Base-by-base conservation (phyloP, 2,329 filamentous ascomycete species). In the Stachybotrys elegans region DNA sequence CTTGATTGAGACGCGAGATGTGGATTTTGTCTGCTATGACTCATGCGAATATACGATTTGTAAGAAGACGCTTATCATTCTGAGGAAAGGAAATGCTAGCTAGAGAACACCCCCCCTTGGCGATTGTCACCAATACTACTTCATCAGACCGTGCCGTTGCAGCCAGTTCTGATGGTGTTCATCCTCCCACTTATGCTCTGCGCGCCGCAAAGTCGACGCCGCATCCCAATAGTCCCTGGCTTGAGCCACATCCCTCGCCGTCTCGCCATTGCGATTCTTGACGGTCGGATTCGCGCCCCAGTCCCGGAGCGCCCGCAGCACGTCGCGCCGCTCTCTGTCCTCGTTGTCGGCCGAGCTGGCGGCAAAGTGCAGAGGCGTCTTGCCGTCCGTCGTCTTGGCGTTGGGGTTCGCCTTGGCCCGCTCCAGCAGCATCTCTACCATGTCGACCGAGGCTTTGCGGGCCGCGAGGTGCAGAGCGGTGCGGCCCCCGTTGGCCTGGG, bases 141-240 rank as follows among this genome's bases (percentile, higher is more conserved):
- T 52, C 46, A 43, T 55, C 1, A 59, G 53, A 1, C 52, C 52
- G 22, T 59, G 57, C 6, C 56, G 48, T 43, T 62, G 56, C 8
- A 59, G 49, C 56, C 57, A 59, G 25, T 44, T 51, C 39, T 52
- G 53, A n/a, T 50, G 52, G 44, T 60, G 60, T 5, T 56, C 56
- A 23, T 60, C 59, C 38, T 61, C 57, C 60, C 60, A 63, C n/a
- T 43, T 56, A 46, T 59, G 57, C 52, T 63, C 60, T 0, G 60
- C 59, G 40, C 60, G 50, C n/a, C 59, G 51, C 47, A 63, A 22
- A 13, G 60, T 62, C 8, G 58, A 47, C 34, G 60, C 58, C 13
- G 55, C 59, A 43, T 63, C 59, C 58, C 59, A 62, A 13, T 53
- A 53, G 6, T 61, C 58, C 35, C 59, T 53, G 43, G 48, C 60